phyloP scores from a whole-genome alignment of 441 rosid genomes.

The Isatis lusitanica region DNA sequence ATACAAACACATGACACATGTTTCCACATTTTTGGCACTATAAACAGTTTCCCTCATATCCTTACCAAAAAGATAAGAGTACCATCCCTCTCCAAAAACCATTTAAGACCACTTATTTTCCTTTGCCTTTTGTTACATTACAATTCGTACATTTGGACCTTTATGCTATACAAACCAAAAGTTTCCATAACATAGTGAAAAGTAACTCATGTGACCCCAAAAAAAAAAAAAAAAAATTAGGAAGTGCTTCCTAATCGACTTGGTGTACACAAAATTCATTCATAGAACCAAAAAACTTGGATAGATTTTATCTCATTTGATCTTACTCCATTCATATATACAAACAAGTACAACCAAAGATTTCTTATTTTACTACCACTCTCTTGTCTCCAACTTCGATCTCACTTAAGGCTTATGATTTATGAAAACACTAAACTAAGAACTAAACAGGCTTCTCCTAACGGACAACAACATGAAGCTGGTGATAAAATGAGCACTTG shows the following conservation, averaged over 20 bases:
- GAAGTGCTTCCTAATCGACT: neutral
- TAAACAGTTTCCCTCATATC: constrained; percentile 18
- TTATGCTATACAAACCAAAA: neutral
- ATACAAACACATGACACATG: constrained; percentile 21
- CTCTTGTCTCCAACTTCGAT: constrained; percentile 7
- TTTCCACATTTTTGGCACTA: constrained; percentile 32
- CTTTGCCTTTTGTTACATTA: constrained; percentile 2
- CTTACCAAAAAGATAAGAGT: constrained; percentile 20
- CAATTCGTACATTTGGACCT: neutral
- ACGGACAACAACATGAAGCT: constrained; percentile 21
- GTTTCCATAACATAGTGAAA: neutral
- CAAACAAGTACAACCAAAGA: constrained; percentile 26
- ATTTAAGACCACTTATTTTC: constrained; percentile 26
- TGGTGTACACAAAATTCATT: neutral
- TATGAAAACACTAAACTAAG: constrained; percentile 29
- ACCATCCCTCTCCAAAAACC: neutral
- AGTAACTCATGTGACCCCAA: neutral
- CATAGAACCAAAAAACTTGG: constrained; percentile 14
- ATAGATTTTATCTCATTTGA: neutral
- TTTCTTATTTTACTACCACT: constrained; percentile 28
- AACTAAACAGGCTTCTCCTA: constrained; percentile 30
- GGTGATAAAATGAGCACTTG: constrained; percentile 12
- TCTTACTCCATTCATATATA: constrained; percentile 25
- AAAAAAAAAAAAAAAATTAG: too few relatives aligned
- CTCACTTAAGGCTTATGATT: constrained; percentile 13